Evolutionary conservation across 192 early-diverging fungal species (phyloP).

Genomic region (Umbelopsis vinacea): DNA sequence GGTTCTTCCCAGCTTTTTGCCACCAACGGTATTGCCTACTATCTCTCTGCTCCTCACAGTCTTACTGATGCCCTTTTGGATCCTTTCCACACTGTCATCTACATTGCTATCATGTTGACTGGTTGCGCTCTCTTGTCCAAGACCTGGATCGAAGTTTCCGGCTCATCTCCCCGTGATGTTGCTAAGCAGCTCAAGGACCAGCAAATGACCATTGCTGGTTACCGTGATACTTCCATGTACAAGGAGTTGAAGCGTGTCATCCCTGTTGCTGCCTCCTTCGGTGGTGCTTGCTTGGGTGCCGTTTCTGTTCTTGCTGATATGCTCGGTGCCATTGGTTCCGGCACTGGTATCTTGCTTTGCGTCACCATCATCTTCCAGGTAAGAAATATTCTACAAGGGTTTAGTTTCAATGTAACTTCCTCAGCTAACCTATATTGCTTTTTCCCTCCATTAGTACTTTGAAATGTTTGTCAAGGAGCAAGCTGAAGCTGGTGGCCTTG

Average conservation of each 20-base stretch:
- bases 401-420: no score
- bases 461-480: slow-evolving; percentile 51
- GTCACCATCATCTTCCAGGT: slow-evolving; percentile 97
- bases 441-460: slow-evolving; percentile 34
- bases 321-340: slow-evolving; percentile 97
- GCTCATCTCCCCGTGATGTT: slow-evolving; percentile 97
- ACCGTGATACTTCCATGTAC: slow-evolving; percentile 96
- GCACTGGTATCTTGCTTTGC: slow-evolving; percentile 97
- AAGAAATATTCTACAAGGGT: neutral
- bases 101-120: slow-evolving; percentile 92
- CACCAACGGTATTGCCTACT: slow-evolving; percentile 93
- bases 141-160: slow-evolving; percentile 99
- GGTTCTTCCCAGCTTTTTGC: slow-evolving; percentile 97
- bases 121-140: slow-evolving; percentile 97
- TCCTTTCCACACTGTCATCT: slow-evolving; percentile 95
- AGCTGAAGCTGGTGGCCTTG: slow-evolving; percentile 41
- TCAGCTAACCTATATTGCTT: neutral
- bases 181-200: slow-evolving; percentile 98
- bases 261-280: slow-evolving; percentile 96
- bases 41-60: slow-evolving; percentile 94
- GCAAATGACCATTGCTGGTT: slow-evolving; percentile 91
- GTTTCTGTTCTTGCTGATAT: slow-evolving; percentile 96
- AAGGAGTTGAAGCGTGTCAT: slow-evolving; percentile 99
- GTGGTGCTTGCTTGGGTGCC: slow-evolving; percentile 95
- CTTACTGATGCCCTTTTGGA: slow-evolving; percentile 83